Percentiles rank a stretch among this genome's conserved stretches.
These are phyloP conservation scores for Leptodontidium sp. DNA, from an alignment of 2,329 filamentous ascomycete genomes.

Conservation along the genomic window DNA sequence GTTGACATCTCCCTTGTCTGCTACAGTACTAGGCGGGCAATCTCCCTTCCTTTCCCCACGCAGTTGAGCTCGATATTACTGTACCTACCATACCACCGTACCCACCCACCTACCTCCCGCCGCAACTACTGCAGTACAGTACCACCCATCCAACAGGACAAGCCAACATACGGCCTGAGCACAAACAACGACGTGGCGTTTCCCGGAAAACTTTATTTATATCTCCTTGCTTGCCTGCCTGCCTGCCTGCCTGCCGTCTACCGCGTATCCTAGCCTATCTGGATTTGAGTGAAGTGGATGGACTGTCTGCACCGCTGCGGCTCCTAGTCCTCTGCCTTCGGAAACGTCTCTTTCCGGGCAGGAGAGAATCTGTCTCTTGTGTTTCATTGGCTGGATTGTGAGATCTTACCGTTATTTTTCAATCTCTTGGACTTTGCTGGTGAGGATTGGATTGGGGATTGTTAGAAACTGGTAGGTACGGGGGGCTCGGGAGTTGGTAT, in stretches of 20 bases:
- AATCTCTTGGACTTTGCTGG: background rate
- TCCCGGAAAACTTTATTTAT: slow-evolving; percentile 15
- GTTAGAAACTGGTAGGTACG: background rate
- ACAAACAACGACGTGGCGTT: background rate
- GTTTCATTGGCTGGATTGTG: background rate
- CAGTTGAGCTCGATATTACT: slow-evolving; percentile 1
- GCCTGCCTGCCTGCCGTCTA: background rate
- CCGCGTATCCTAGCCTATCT: background rate
- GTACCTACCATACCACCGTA: background rate
- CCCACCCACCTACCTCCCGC: background rate
- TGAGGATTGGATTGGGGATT: background rate
- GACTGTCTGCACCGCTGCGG: slow-evolving; percentile 6
- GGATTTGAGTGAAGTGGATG: too few species aligned
- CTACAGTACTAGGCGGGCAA: slow-evolving; percentile 1
- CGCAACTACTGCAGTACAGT: background rate
- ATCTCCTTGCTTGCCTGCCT: slow-evolving; percentile 10
- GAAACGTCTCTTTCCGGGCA: background rate
- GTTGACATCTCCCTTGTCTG: background rate
- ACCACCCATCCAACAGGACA: background rate
- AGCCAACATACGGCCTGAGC: slow-evolving; percentile 5
- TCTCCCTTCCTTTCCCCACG: background rate
- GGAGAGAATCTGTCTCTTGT: too few species aligned
- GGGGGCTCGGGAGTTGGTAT: background rate
- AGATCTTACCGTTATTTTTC: background rate
- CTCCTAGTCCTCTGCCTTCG: background rate